Percentiles rank a stretch among this genome's conserved stretches.
Conservation (phyloP, 352 stramenopile genomes). For the Phytophthora macrochlamydospora region DNA sequence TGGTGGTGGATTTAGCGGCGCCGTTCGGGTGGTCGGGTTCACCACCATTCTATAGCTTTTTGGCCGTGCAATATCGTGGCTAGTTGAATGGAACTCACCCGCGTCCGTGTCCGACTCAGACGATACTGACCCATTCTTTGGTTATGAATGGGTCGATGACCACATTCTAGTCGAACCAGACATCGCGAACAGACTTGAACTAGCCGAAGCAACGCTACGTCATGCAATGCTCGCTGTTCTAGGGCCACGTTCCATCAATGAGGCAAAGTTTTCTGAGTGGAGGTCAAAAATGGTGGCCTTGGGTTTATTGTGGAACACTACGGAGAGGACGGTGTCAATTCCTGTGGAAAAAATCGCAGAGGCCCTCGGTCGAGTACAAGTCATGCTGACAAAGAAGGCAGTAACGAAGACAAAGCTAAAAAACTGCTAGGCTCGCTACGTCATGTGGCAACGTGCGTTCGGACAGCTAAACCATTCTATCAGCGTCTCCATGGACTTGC, state of each 20-base stretch:
- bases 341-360: constrained; percentile 11
- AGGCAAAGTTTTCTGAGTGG: constrained; percentile 23
- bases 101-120: not conserved
- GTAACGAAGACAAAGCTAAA: constrained; percentile 1
- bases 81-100: not conserved
- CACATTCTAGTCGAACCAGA: constrained; percentile 25
- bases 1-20: constrained; percentile 6
- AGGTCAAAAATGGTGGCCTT: constrained; percentile 1
- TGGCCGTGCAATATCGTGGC: constrained; percentile 5
- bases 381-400: not conserved
- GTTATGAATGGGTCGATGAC: constrained; percentile 33
- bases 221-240: constrained; percentile 17
- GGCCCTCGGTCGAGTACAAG: not conserved
- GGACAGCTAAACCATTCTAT: constrained; percentile 4
- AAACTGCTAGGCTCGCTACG: constrained; percentile 19
- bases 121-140: constrained; percentile 16
- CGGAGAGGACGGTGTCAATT: constrained; percentile 2
- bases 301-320: constrained; percentile 1
- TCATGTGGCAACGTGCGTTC: constrained; percentile 19
- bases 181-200: not conserved
- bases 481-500: not conserved
- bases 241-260: constrained; percentile 20
- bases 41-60: constrained; percentile 6
- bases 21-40: constrained; percentile 11
- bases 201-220: not conserved